Evolutionary conservation across 192 early-diverging fungal species (phyloP).

Genomic region (Umbelopsis isabellina): DNA sequence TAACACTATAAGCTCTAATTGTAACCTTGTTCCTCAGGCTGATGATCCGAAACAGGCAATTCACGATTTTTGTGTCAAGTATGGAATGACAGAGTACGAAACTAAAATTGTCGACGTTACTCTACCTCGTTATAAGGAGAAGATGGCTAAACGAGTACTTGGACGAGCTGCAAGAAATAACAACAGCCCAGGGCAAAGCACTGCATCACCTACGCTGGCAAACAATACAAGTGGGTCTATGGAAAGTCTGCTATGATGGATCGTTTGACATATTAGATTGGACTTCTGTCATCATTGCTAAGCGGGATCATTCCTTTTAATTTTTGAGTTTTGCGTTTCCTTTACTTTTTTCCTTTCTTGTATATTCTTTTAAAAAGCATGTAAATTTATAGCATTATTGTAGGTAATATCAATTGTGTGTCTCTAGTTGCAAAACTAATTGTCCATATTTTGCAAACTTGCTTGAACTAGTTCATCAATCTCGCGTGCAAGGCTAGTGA

Average conservation of each 20-base stretch:
- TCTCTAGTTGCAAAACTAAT: background rate
- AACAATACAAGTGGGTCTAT: background rate
- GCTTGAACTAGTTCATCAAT: conserved; percentile 1
- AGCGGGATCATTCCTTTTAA: too few relatives aligned
- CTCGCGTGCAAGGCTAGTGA: background rate
- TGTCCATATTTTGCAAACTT: background rate
- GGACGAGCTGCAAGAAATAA: background rate
- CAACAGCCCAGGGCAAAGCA: background rate
- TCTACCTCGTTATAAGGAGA: background rate
- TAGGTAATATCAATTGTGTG: too few relatives aligned
- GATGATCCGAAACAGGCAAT: conserved; percentile 2
- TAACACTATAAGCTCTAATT: background rate
- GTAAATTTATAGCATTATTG: too few relatives aligned
- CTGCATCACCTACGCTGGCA: background rate
- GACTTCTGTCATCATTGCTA: too few relatives aligned
- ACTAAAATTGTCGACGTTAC: background rate
- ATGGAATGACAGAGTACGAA: conserved; percentile 3
- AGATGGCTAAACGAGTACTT: conserved; percentile 13
- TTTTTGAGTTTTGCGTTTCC: too few relatives aligned
- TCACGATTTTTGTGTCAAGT: conserved; percentile 1
- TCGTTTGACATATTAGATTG: too few relatives aligned
- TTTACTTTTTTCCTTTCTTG: too few relatives aligned
- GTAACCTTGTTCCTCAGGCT: background rate
- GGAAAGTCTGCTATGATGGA: background rate
- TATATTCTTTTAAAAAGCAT: too few relatives aligned